Percentiles rank a stretch among this genome's conserved stretches.
Evolutionary conservation across 345 rosid genomes (phyloP).

Genomic region (Hibiscus tridactylites): DNA sequence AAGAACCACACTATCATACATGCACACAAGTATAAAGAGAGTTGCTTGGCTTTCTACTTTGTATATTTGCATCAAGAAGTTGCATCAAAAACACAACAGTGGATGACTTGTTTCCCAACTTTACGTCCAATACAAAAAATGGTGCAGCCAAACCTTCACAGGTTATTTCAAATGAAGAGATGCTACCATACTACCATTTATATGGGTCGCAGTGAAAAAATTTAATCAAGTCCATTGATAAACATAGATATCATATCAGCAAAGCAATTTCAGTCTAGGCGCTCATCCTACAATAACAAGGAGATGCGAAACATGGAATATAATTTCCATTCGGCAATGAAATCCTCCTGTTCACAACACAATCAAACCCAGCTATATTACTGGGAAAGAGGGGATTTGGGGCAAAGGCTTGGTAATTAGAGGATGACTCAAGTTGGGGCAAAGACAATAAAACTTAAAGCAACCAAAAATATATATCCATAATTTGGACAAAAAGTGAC

Average conservation of each 20-base stretch:
- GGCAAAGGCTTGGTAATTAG: background rate
- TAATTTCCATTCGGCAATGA: background rate
- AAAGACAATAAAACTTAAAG: background rate
- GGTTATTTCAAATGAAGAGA: background rate
- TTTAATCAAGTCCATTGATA: background rate
- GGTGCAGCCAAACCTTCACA: background rate
- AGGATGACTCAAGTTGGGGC: background rate
- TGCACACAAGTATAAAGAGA: background rate
- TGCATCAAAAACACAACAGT: background rate
- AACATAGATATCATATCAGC: background rate
- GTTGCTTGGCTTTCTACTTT: background rate
- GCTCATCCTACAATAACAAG: background rate
- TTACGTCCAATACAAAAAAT: background rate
- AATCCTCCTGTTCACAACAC: background rate
- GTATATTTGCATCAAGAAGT: background rate
- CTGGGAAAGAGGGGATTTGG: background rate
- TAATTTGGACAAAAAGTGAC: background rate
- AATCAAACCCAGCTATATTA: background rate
- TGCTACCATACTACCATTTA: background rate
- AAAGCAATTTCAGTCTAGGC: background rate
- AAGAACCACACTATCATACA: background rate
- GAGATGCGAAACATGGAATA: background rate
- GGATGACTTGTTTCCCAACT: background rate
- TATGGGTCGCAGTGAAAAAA: background rate
- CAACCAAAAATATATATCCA: background rate